phyloP scores from a whole-genome alignment of 106 monocot genomes.

The Chionographis japonica region DNA sequence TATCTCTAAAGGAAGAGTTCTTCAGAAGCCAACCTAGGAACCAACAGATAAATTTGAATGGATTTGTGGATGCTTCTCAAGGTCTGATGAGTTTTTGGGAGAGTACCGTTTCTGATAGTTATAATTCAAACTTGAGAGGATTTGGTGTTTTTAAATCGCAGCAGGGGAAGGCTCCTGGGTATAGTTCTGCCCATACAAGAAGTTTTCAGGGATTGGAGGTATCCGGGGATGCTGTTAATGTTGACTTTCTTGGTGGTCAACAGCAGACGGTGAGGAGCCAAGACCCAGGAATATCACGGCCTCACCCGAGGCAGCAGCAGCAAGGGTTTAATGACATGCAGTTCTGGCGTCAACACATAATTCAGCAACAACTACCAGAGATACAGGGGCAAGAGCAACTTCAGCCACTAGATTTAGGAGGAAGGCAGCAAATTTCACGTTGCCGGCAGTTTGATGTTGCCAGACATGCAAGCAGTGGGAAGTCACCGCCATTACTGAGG shows the following conservation, averaged over 20 bases:
- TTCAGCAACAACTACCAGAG: conserved; percentile 57
- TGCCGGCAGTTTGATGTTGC: conserved; percentile 25
- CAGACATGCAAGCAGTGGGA: conserved; percentile 18
- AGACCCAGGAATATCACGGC: conserved; percentile 23
- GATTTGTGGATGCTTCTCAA: too few relatives aligned
- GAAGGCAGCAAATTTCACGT: conserved; percentile 37
- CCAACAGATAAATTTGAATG: too few relatives aligned
- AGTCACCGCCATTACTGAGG: conserved; percentile 33
- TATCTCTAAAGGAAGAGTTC: too few relatives aligned
- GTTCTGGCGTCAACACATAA: conserved; percentile 47
- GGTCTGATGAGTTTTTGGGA: too few relatives aligned
- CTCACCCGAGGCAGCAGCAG: conserved; percentile 30
- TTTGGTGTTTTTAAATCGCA: too few relatives aligned
- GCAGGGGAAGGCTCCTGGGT: too few relatives aligned
- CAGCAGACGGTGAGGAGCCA: conserved; percentile 18
- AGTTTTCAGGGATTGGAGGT: too few relatives aligned
- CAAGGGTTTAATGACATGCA: conserved; percentile 40
- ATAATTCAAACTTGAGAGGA: too few relatives aligned
- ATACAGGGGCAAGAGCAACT: conserved; percentile 61
- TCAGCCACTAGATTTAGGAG: conserved; percentile 52
- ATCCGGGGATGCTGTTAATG: conserved; percentile 12
- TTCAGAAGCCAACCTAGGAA: too few relatives aligned
- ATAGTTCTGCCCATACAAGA: too few relatives aligned
- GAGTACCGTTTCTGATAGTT: too few relatives aligned
- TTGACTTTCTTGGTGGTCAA: conserved; percentile 5